Conservation (phyloP, 2,329 filamentous ascomycete species). For the Ophiostoma pallidulum region DNA sequence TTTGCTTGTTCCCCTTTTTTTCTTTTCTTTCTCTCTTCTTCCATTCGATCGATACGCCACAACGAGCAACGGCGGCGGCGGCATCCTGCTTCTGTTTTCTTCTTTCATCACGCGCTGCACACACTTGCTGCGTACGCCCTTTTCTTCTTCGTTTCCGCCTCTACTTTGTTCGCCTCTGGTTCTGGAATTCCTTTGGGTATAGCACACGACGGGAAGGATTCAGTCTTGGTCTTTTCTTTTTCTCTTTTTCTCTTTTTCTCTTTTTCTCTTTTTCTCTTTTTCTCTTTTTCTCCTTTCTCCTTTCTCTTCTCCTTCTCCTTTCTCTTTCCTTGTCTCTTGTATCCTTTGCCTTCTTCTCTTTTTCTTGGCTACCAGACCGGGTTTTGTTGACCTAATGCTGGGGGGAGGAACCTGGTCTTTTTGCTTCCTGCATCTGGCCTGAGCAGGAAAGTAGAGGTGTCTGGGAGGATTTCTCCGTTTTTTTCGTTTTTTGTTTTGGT, state of each 20-base stretch:
- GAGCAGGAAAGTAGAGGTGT: constrained; percentile 14
- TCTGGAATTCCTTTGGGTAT: background rate
- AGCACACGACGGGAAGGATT: no score
- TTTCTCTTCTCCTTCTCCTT: background rate
- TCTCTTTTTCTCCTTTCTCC: background rate
- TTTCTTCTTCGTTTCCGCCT: no score
- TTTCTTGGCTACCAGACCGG: background rate
- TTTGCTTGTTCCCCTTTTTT: constrained; percentile 6
- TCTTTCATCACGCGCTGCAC: no score
- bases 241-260: constrained; percentile 10
- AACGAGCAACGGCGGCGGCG: constrained; percentile 1
- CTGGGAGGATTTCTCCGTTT: constrained; percentile 12
- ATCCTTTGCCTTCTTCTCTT: background rate
- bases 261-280: constrained; percentile 1
- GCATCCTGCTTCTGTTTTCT: background rate
- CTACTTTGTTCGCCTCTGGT: constrained; percentile 12
- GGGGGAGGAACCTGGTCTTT: constrained; percentile 10
- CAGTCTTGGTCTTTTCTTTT: background rate
- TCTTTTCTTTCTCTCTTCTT: background rate
- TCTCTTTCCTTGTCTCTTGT: background rate
- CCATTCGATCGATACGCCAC: constrained; percentile 1
- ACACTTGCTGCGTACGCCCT: no score
- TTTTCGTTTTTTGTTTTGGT: background rate
- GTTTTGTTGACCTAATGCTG: background rate
- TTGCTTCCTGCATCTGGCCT: constrained; percentile 8